Evolutionary conservation across 768 basidiomycete genomes (phyloP), one percentile per base, ranked within the genome.

Genomic region (Boletus rubropictus): DNA sequence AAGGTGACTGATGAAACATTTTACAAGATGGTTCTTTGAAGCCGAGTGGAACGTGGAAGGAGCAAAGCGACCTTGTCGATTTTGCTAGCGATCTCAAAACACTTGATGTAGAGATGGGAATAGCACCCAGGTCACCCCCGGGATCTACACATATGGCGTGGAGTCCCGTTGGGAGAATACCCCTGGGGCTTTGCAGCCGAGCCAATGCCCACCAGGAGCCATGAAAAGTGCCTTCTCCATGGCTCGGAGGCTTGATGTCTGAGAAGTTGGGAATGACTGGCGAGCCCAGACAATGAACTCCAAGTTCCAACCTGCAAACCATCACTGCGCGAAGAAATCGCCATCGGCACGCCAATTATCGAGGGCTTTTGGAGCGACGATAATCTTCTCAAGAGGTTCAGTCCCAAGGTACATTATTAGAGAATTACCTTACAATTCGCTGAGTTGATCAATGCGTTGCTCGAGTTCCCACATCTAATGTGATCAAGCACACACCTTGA

Each of bases 401-500:
- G n/a, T n/a, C n/a, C n/a, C n/a, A n/a, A n/a, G n/a, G n/a, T n/a
- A n/a, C n/a, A n/a, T n/a, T n/a, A n/a, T n/a, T n/a, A n/a, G n/a
- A n/a, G n/a, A n/a, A n/a, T n/a, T n/a, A n/a, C n/a, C n/a, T n/a
- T n/a, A n/a, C n/a, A n/a, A n/a, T 8, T 38, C 32, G 12, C 36
- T 28, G 31, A n/a, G 20, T 18, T 43, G 41, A 27, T 53, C 18
- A 22, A 43, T 32, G 15, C 27, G 15, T 25, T 33, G 12, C 44
- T 25, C 35, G 21, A 42, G 40, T 12, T 41, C 38, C 33, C 38
- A 27, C 18, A 36, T 27, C 27, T 31, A 51, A 15, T 25, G 7
- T 7, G n/a, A 15, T 28, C 27, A 14, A 20, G 10, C 14, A 21
- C 14, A 45, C 55, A 72, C 78, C 67, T 75, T 60, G 67, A 5